Base-by-base conservation (phyloP, 306 rosid species). In the Quercus gilva region DNA sequence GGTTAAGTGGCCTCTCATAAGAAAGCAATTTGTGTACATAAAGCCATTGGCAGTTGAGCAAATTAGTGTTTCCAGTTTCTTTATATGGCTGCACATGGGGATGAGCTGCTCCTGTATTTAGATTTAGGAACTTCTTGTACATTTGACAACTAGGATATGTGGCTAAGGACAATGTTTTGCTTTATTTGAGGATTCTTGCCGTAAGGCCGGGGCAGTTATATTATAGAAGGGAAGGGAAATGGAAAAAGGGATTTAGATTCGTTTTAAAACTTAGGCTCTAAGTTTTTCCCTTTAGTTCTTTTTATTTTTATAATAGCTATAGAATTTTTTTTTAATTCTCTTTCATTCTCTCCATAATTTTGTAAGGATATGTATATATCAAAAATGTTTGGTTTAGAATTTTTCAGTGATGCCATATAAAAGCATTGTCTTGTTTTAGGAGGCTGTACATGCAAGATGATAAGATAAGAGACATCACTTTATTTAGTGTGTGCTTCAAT, bases 91-190 rank as follows among this genome's bases (percentile, higher is more conserved):
- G 43, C 71, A 65, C 43, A 28, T 12, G 69, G 41, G 20, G 37
- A 25, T 26, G 33, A 63, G 41, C 69, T 10, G 23, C n/a, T 28
- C 51, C 71, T 31, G 2, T 49, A 67, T 67, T 55, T 55, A 53
- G 82, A 79, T 81, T 82, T 84, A 80, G 85, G 81, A 85, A 77
- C 80, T 78, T 88, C 72, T 31, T 67, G 80, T 81, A 78, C 77
- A 85, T 56, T 37, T 37, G 28, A 76, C 69, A 68, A 73, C n/a
- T 7, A 5, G 33, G 26, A 26, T 53, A 4, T 26, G 19, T 29
- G 63, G 58, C 25, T 4, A 15, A 17, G 26, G 12, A 43, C 29
- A 6, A 18, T 59, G 73, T 28, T 64, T 9, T 49, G 18, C 49
- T 61, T 17, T 35, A 31, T 29, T 61, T 21, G 55, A 60, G 55